Conservation (phyloP, 768 basidiomycete species). For the Boletus fagicola region DNA sequence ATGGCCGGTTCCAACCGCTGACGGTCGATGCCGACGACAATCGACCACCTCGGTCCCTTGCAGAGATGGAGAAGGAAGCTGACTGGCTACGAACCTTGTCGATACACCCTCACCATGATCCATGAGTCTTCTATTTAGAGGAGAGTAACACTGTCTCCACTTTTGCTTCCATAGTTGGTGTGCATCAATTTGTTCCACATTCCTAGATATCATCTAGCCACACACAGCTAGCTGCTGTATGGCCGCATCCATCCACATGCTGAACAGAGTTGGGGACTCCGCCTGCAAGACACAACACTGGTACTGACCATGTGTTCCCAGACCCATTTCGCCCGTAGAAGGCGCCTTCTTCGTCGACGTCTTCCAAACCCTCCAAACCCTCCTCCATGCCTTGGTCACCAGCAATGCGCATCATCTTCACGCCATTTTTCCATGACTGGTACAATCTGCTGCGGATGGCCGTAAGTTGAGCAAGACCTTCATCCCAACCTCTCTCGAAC, state of each 20-base stretch:
- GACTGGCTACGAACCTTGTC: slow-evolving; percentile 64
- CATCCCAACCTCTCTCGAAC: slow-evolving; percentile 63
- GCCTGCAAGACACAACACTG: slow-evolving; percentile 43
- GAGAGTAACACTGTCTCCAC: neutral
- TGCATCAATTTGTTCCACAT: neutral
- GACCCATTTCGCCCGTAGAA: slow-evolving; percentile 23
- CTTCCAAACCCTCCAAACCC: slow-evolving; percentile 35
- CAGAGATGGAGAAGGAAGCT: slow-evolving; percentile 84
- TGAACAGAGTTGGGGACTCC: slow-evolving; percentile 16
- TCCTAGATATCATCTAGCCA: slow-evolving; percentile 36
- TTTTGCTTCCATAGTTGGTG: slow-evolving; percentile 1
- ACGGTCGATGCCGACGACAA: slow-evolving; percentile 71
- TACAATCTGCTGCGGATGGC: slow-evolving; percentile 46
- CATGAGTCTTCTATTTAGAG: neutral
- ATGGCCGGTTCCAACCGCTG: slow-evolving; percentile 37
- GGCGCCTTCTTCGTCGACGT: slow-evolving; percentile 28
- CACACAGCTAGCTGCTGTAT: slow-evolving; percentile 32
- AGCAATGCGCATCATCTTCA: slow-evolving; percentile 43
- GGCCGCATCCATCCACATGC: slow-evolving; percentile 40
- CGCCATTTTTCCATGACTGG: slow-evolving; percentile 47
- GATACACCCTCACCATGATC: slow-evolving; percentile 5
- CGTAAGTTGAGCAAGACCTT: slow-evolving; percentile 54
- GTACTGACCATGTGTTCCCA: slow-evolving; percentile 18
- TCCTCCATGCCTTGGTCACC: slow-evolving; percentile 29
- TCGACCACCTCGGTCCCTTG: slow-evolving; percentile 54